phyloP scores from a whole-genome alignment of 441 rosid genomes.

The Eruca vesicaria region DNA sequence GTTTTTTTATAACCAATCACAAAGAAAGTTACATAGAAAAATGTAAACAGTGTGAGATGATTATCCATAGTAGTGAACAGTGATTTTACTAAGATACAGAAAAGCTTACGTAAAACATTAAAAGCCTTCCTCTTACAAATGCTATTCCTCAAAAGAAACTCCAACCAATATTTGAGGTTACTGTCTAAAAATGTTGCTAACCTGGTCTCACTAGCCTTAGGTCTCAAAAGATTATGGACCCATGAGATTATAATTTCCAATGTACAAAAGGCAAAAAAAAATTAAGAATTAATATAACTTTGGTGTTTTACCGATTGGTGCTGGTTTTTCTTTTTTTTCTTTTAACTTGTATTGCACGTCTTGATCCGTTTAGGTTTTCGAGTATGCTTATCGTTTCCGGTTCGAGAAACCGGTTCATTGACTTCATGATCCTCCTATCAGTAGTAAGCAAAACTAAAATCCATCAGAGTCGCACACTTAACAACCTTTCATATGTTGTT shows the following conservation, averaged over 20 bases:
- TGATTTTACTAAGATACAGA: too few species aligned
- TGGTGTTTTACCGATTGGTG: slow-evolving; percentile 13
- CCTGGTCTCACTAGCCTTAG: too few species aligned
- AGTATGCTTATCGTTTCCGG: slow-evolving; percentile 26
- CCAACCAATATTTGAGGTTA: too few species aligned
- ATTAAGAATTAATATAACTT: slow-evolving; percentile 8
- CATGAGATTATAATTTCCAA: slow-evolving; percentile 11
- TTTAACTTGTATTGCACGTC: slow-evolving; percentile 11
- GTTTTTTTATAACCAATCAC: too few species aligned
- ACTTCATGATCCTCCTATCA: slow-evolving; percentile 21
- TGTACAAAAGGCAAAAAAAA: slow-evolving; percentile 19
- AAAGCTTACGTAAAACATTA: too few species aligned
- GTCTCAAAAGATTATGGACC: slow-evolving; percentile 18
- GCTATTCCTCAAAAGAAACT: too few species aligned
- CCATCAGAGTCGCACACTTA: not conserved
- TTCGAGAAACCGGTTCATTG: slow-evolving; percentile 19
- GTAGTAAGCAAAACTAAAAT: not conserved
- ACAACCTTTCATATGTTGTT: too few species aligned
- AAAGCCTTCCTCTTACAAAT: too few species aligned
- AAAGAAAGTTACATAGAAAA: too few species aligned
- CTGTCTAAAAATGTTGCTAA: too few species aligned
- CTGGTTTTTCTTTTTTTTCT: not conserved
- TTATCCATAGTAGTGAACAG: too few species aligned
- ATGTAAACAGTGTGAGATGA: too few species aligned
- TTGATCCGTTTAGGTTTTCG: slow-evolving; percentile 37